Conservation (phyloP, 1,284 basidiomycete genomes). For the Ganoderma lucidum region DNA sequence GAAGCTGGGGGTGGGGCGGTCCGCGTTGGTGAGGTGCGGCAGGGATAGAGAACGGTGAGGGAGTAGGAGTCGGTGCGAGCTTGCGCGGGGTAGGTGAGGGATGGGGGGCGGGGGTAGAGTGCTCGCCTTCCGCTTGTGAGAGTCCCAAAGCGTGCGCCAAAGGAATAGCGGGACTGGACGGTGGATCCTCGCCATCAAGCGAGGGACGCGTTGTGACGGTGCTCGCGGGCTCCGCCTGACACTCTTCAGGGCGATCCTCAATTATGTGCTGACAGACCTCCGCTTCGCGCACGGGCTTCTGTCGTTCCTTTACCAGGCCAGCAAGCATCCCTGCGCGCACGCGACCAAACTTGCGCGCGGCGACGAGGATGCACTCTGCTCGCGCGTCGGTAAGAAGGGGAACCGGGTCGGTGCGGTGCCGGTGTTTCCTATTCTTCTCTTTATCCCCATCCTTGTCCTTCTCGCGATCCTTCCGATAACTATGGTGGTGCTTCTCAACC, state of each 20-base stretch:
- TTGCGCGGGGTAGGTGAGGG: constrained; percentile 7
- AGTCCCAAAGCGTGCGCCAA: constrained; percentile 14
- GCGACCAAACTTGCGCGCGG: constrained; percentile 63
- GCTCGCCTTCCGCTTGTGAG: not conserved
- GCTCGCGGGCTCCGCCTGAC: not conserved
- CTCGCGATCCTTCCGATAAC: constrained; percentile 21
- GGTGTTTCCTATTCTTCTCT: constrained; percentile 14
- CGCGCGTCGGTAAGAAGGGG: constrained; percentile 60
- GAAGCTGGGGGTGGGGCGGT: not conserved
- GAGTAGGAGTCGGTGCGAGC: constrained; percentile 21
- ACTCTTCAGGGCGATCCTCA: constrained; percentile 35
- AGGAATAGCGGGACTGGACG: constrained; percentile 26
- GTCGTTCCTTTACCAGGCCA: constrained; percentile 41
- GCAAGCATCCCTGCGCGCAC: constrained; percentile 56
- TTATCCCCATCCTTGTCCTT: constrained; percentile 24
- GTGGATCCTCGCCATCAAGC: constrained; percentile 11
- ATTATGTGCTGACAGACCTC: constrained; percentile 23
- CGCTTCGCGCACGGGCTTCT: constrained; percentile 24
- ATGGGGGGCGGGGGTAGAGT: constrained; percentile 4
- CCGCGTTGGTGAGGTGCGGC: constrained; percentile 12
- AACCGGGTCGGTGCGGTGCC: constrained; percentile 13
- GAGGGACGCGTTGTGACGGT: not conserved
- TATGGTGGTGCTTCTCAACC: constrained; percentile 9
- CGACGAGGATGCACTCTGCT: constrained; percentile 65
- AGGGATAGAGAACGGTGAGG: constrained; percentile 6